Evolutionary conservation across 495 filamentous ascomycete genomes (phyloP), one percentile per base, ranked within the genome.

Genomic region (Penicillium ochrochloron): DNA sequence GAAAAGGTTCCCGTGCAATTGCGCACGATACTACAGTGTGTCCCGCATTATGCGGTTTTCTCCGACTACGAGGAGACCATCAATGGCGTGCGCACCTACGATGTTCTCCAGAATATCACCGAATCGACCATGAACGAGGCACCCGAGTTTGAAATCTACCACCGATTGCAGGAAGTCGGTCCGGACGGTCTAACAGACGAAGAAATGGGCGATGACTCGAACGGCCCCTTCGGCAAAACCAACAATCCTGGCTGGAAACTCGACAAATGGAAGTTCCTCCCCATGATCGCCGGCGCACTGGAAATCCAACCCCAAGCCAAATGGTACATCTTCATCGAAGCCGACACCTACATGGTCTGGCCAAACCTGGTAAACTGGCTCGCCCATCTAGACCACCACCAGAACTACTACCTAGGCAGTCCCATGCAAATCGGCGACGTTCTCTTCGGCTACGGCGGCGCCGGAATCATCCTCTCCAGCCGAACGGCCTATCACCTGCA

Each of bases 231-330:
- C 17, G 78, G 76, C 35, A 77, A 76, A 34, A 61, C 60, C 27
- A 73, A 73, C 37, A 80, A 80, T 29, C 74, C 78, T 0, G 87
- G 84, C 6, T 90, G 87, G 87, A 80, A 77, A 58, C 72, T 88
- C 39, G 87, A 90, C 71, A 88, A 88, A 70, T 89, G 85, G 79
- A 90, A 89, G 71, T 89, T 89, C 66, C 75, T 90, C 15, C 84
- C 86, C 8, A 86, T 86, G 77, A 79, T 88, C 51, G 82, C 85
- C 60, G 72, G 81, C 35, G 83, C 86, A 27, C 82, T 83, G 73
- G 73, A 77, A 44, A 73, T 81, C 75, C 76, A 75, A 39, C 84
- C 85, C 6, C 75, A 82, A 5, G 79, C 76, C 23, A 83, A 84
- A 50, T 90, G 86, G 86, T 90, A 85, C 69, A 78, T 89, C 42